These are phyloP conservation scores for Rhizopus arrhizus DNA, from an alignment of 371 early-diverging fungal species.

Conservation along the genomic window DNA sequence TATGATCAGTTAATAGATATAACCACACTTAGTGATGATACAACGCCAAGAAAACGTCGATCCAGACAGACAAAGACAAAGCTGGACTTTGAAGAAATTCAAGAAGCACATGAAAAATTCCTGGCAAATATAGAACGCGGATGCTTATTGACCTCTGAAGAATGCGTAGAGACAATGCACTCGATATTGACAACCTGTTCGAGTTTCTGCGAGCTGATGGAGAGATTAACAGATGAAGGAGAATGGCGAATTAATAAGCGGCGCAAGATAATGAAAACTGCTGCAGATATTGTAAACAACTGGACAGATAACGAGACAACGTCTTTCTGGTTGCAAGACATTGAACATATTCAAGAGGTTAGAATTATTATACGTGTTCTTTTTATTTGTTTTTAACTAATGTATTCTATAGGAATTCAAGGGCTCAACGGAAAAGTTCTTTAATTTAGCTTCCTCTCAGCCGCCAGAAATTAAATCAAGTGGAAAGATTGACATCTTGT, in stretches of 20 bases:
- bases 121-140: slow-evolving; percentile 51
- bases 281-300: slow-evolving; percentile 43
- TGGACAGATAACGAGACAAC: slow-evolving; percentile 34
- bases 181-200: slow-evolving; percentile 43
- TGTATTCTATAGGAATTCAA: slow-evolving; percentile 53
- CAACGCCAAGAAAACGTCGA: slow-evolving; percentile 4
- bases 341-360: slow-evolving; percentile 34
- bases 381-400: background rate
- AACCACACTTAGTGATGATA: slow-evolving; percentile 19
- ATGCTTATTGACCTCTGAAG: slow-evolving; percentile 51
- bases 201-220: slow-evolving; percentile 43
- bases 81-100: slow-evolving; percentile 62
- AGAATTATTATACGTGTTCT: slow-evolving; percentile 2
- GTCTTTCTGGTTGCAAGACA: slow-evolving; percentile 24
- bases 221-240: slow-evolving; percentile 32
- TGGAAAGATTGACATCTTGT: slow-evolving; percentile 59
- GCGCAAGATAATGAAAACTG: slow-evolving; percentile 31
- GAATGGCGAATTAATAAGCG: slow-evolving; percentile 32
- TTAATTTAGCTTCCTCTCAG: slow-evolving; percentile 42
- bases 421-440: slow-evolving; percentile 51
- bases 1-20: slow-evolving; percentile 31
- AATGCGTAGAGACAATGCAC: slow-evolving; percentile 38
- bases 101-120: slow-evolving; percentile 52
- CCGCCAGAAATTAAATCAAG: slow-evolving; percentile 47
- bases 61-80: slow-evolving; percentile 17